Evolutionary conservation across 2,329 filamentous ascomycete genomes (phyloP).

Genomic region (Alternaria rosae): DNA sequence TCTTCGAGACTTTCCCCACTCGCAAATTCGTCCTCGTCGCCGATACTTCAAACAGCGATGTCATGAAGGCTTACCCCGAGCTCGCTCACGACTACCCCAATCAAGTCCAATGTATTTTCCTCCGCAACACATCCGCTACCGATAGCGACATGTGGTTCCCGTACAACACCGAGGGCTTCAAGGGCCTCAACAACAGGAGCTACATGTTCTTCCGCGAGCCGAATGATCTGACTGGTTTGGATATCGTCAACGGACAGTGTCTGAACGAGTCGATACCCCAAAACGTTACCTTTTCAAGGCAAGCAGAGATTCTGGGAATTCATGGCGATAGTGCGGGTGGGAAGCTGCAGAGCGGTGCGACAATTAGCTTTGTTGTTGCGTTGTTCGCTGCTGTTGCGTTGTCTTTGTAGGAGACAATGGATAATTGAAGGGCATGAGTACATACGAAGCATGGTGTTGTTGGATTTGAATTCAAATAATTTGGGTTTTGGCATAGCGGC

Average conservation of each 20-base stretch:
- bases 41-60: slow-evolving; percentile 78
- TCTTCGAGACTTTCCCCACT: slow-evolving; percentile 77
- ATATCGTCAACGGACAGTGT: slow-evolving; percentile 73
- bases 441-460: slow-evolving; percentile 3
- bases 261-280: slow-evolving; percentile 70
- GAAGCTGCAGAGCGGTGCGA: slow-evolving; percentile 36
- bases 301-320: slow-evolving; percentile 48
- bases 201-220: slow-evolving; percentile 84
- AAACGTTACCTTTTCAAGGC: slow-evolving; percentile 70
- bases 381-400: slow-evolving; percentile 39
- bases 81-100: slow-evolving; percentile 71
- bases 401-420: slow-evolving; percentile 22
- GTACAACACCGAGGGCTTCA: slow-evolving; percentile 76
- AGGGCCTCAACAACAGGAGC: slow-evolving; percentile 67
- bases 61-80: slow-evolving; percentile 70
- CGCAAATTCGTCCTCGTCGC: slow-evolving; percentile 79
- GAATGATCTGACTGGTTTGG: slow-evolving; percentile 71
- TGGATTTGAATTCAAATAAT: neutral
- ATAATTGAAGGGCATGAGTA: neutral
- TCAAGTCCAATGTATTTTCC: slow-evolving; percentile 78
- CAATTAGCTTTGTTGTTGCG: slow-evolving; percentile 45
- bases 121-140: slow-evolving; percentile 76
- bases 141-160: slow-evolving; percentile 73
- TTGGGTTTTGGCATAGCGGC: neutral
- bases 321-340: slow-evolving; percentile 37